Base-by-base conservation (phyloP, 73 alveolate genomes). In the Urostyla sp. region DNA sequence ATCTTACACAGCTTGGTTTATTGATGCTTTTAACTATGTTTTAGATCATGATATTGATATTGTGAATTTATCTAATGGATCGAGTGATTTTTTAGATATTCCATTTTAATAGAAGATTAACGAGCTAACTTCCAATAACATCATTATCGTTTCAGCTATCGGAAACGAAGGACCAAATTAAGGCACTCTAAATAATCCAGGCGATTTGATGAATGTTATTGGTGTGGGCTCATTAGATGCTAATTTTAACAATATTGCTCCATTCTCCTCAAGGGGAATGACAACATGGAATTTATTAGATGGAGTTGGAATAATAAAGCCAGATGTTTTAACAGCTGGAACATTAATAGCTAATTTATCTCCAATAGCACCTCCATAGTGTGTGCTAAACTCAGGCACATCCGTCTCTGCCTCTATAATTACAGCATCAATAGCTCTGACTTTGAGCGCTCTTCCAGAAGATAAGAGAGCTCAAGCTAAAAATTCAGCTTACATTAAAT, bases 141-240 rank as follows among this genome's bases (percentile, higher is more conserved):
- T 87, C 1, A 56, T 75, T 5, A 46, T 87, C 15, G 72, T 87
- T 4, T 54, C 91, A 15, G 90, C 94, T 1, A 88, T 88, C 20
- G 94, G 94, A 36, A 87, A 87, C 51, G 94, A 87, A 15, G 94
- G 94, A 11, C 94, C 94, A 15, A 73, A 40, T 16, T 58, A 80
- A 4, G 94, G 94, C 0, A 87, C 91, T 7, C 55, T 87, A n/a
- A 87, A 85, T 55, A 72, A 67, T 45, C 94, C 94, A 10, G 94
- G 91, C 7, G 91, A 87, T 57, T 58, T 69, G 37, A 43, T 67
- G 10, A 78, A 87, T 56, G 94, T 87, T 0, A 87, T 87, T 30
- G 91, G 92, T 37, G 84, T 84, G 32, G 95, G 95, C 23, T 89
- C 92, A 6, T 44, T 87, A 13, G 89, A 87, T 69, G 52, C 56